A percentile compares a stretch with the other conserved stretches of the same genome.
phyloP scores from a whole-genome alignment of 2,329 filamentous ascomycete species.

The Exophiala xenobiotica region DNA sequence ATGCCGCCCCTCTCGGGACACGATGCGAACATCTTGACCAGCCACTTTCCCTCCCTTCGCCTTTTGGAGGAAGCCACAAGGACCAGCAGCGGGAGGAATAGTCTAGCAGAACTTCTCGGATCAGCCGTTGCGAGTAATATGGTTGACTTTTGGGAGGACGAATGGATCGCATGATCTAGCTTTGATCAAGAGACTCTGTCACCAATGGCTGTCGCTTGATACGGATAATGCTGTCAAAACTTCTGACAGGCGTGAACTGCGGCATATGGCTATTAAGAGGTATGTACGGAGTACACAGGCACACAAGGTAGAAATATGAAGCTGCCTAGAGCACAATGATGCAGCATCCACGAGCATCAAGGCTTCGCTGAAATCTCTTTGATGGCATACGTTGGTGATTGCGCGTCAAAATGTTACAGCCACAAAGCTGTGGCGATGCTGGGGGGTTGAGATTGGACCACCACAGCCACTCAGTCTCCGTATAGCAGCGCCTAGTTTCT shows the following conservation, averaged over 20 bases:
- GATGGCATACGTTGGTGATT: conserved; percentile 1
- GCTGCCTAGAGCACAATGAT: background rate
- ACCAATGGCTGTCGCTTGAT: too few species aligned
- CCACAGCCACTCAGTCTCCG: too few species aligned
- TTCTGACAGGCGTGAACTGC: too few species aligned
- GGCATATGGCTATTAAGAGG: too few species aligned
- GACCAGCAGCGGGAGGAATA: conserved; percentile 13
- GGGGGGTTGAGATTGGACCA: background rate
- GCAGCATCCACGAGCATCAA: background rate
- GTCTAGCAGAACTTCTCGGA: conserved; percentile 15
- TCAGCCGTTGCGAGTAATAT: conserved; percentile 13
- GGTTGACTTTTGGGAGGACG: conserved; percentile 29
- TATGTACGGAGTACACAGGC: too few species aligned
- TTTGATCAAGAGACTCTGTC: too few species aligned
- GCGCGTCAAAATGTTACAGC: conserved; percentile 1
- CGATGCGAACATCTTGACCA: conserved; percentile 35
- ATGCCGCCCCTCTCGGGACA: conserved; percentile 31
- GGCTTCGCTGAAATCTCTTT: background rate
- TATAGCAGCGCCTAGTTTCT: background rate
- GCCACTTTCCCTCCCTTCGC: conserved; percentile 32
- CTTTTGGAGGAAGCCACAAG: conserved; percentile 26
- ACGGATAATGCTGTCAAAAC: too few species aligned
- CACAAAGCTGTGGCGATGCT: background rate
- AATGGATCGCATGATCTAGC: conserved; percentile 21
- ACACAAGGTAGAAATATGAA: background rate